Conservation (phyloP, 225 moss, liverwort and hornwort genomes). For the Climacium dendroides region DNA sequence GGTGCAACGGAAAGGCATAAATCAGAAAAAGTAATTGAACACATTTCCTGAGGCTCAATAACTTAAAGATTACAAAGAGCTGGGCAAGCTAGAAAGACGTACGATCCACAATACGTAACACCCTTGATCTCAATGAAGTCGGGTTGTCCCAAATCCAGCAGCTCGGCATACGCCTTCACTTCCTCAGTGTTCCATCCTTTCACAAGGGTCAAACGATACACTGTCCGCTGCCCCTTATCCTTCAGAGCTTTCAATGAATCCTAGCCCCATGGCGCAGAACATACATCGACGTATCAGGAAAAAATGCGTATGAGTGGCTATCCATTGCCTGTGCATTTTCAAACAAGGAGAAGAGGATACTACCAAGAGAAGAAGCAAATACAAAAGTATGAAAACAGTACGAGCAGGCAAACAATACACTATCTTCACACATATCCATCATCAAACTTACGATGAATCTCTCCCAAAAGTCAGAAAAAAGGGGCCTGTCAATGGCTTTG, state of each 20-base stretch:
- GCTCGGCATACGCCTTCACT: slow-evolving; percentile 83
- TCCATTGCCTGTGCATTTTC: background rate
- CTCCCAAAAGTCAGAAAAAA: slow-evolving; percentile 96
- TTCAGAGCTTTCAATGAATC: slow-evolving; percentile 78
- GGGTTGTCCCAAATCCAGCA: slow-evolving; percentile 76
- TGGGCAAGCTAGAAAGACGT: slow-evolving; percentile 5
- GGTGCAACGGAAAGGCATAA: background rate
- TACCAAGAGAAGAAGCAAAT: background rate
- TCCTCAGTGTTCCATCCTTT: slow-evolving; percentile 97
- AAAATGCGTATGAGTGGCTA: background rate
- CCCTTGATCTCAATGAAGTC: slow-evolving; percentile 98
- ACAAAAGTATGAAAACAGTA: background rate
- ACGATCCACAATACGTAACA: slow-evolving; percentile 97
- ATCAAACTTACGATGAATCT: slow-evolving; percentile 70
- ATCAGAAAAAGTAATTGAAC: background rate
- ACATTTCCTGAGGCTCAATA: background rate
- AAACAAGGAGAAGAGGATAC: background rate
- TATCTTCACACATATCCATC: background rate
- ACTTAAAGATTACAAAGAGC: background rate
- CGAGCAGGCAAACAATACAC: background rate
- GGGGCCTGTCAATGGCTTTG: slow-evolving; percentile 91
- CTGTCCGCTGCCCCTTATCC: slow-evolving; percentile 82
- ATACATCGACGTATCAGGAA: background rate
- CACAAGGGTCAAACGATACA: slow-evolving; percentile 88
- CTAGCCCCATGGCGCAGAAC: slow-evolving; percentile 9